Percentiles rank a stretch among this genome's conserved stretches.
These are phyloP conservation scores for Tolypocladium tundrense DNA, from an alignment of 2,329 filamentous ascomycete species.

Conservation along the genomic window DNA sequence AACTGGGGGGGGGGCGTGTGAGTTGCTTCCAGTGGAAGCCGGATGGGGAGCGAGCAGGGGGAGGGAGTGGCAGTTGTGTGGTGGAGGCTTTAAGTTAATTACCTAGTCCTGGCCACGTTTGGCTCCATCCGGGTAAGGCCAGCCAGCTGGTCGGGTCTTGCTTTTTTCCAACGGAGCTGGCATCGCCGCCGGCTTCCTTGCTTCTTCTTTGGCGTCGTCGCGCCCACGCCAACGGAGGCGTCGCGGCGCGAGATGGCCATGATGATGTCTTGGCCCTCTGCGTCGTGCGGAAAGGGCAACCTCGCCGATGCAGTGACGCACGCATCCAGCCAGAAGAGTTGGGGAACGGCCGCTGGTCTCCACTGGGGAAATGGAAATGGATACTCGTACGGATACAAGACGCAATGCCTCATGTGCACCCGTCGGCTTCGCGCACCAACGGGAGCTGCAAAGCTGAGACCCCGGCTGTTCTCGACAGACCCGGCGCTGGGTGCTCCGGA, in stretches of 20 bases:
- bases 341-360: background rate
- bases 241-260: background rate
- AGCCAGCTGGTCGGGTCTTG: constrained; percentile 6
- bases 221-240: background rate
- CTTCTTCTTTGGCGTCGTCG: background rate
- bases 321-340: background rate
- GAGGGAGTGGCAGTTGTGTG: background rate
- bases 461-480: background rate
- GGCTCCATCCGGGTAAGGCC: constrained; percentile 4
- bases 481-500: background rate
- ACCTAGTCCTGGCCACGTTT: background rate
- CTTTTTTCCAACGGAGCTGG: background rate
- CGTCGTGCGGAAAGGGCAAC: background rate
- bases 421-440: background rate
- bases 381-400: background rate
- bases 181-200: background rate
- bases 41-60: background rate
- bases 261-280: background rate
- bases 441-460: background rate
- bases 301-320: background rate
- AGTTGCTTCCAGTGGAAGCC: background rate
- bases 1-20: background rate
- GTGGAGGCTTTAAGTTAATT: background rate
- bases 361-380: background rate
- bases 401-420: too few species aligned